Percentiles rank a stretch among this genome's conserved stretches.
Evolutionary conservation across 441 rosid species (phyloP).

Genomic region (Populus hybrid): DNA sequence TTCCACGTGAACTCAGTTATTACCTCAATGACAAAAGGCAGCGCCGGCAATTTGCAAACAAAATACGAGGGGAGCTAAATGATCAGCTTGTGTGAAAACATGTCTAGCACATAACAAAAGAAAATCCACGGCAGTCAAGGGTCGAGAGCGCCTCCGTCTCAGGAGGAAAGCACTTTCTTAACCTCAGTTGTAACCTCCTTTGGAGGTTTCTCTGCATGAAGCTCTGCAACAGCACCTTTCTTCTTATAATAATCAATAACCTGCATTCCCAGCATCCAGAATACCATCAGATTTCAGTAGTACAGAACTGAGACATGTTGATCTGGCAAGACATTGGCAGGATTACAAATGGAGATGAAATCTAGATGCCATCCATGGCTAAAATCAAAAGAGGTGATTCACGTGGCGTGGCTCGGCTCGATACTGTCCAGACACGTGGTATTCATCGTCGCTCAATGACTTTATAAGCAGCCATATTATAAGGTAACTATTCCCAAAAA

Average conservation of each 20-base stretch:
- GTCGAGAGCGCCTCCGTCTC: conserved; percentile 3
- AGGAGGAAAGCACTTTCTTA: conserved; percentile 60
- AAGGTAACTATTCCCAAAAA: neutral
- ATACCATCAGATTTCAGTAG: neutral
- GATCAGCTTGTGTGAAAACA: neutral
- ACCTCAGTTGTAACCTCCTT: conserved; percentile 75
- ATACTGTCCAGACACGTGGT: neutral
- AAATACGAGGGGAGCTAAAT: neutral
- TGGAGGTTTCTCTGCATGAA: conserved; percentile 82
- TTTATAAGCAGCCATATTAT: neutral
- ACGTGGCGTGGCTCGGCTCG: neutral
- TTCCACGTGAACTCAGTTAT: conserved; percentile 12
- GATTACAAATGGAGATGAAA: neutral
- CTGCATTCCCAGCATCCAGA: conserved; percentile 33
- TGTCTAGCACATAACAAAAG: conserved; percentile 17
- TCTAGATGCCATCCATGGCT: neutral
- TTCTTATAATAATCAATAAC: conserved; percentile 77
- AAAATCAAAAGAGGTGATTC: neutral
- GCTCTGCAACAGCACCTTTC: conserved; percentile 64
- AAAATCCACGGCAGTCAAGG: neutral
- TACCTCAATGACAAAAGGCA: conserved; percentile 6
- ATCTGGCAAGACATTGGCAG: neutral
- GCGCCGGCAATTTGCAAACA: conserved; percentile 18
- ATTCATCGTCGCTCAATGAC: neutral
- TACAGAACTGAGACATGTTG: neutral